A percentile compares a stretch with the other conserved stretches of the same genome.
phyloP scores from a whole-genome alignment of 768 basidiomycete species.

The Bullera alba region DNA sequence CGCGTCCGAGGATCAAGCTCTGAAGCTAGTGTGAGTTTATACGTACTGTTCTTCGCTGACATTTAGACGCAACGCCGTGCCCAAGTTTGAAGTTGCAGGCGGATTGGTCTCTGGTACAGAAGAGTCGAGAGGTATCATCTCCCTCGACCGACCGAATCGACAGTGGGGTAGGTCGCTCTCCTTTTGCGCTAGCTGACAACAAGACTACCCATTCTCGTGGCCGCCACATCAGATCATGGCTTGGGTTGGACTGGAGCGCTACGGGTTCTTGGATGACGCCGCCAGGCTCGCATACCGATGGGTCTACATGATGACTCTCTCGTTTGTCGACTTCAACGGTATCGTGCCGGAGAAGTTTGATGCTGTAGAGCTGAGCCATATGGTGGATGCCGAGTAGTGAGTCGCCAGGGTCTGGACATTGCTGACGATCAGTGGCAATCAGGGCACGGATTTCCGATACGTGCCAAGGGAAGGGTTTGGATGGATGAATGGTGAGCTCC shows the following conservation, averaged over 20 bases:
- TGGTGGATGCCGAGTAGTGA: constrained; percentile 89
- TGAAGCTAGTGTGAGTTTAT: constrained; percentile 75
- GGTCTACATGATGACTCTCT: constrained; percentile 72
- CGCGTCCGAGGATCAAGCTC: constrained; percentile 89
- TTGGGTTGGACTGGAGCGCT: constrained; percentile 94
- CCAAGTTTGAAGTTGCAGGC: constrained; percentile 93
- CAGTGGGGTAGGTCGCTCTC: constrained; percentile 65
- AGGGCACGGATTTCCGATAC: constrained; percentile 92
- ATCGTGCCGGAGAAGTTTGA: constrained; percentile 99
- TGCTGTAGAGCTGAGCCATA: constrained; percentile 87
- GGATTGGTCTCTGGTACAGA: constrained; percentile 95
- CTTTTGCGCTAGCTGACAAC: not conserved
- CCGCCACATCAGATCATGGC: constrained; percentile 90
- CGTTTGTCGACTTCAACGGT: constrained; percentile 83
- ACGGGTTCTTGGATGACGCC: constrained; percentile 88
- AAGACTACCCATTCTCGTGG: constrained; percentile 64
- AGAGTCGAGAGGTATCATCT: constrained; percentile 89
- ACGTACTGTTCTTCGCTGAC: not conserved
- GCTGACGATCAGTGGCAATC: constrained; percentile 31
- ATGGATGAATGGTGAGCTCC: constrained; percentile 82
- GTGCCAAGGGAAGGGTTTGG: constrained; percentile 96
- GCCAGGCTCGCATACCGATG: constrained; percentile 90
- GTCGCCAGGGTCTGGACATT: constrained; percentile 36
- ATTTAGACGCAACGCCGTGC: constrained; percentile 70
- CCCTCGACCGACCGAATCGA: constrained; percentile 89